A percentile compares a stretch with the other conserved stretches of the same genome.
phyloP scores from a whole-genome alignment of 2,329 filamentous ascomycete genomes.

The Zymoseptoria brevis region DNA sequence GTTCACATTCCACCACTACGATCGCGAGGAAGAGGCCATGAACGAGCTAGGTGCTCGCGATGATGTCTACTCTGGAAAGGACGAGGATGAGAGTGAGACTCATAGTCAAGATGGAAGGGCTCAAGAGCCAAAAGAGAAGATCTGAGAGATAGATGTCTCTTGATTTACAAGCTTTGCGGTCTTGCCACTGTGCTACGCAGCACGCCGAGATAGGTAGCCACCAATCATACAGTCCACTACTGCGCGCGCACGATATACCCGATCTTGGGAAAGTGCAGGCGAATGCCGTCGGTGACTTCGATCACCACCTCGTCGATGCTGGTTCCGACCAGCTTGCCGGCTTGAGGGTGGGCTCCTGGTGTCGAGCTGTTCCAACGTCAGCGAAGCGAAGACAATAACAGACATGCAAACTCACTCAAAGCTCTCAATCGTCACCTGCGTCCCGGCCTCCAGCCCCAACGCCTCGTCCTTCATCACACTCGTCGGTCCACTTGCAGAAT shows the following conservation, averaged over 20 bases:
- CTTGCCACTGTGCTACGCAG: too few relatives aligned
- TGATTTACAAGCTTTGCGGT: too few relatives aligned
- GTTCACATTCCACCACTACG: slow-evolving; percentile 33
- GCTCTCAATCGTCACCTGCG: slow-evolving; percentile 21
- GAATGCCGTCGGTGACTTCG: slow-evolving; percentile 24
- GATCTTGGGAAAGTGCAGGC: slow-evolving; percentile 34
- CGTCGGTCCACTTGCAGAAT: slow-evolving; percentile 10
- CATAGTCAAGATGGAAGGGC: slow-evolving; percentile 5
- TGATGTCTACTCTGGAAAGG: slow-evolving; percentile 10
- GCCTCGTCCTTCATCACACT: slow-evolving; percentile 16
- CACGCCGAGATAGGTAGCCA: too few relatives aligned
- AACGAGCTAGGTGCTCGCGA: slow-evolving; percentile 38
- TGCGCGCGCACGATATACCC: slow-evolving; percentile 28
- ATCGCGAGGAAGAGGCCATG: slow-evolving; percentile 43
- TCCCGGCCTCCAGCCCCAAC: slow-evolving; percentile 15
- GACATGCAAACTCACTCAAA: slow-evolving; percentile 19
- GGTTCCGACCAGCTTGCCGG: slow-evolving; percentile 23
- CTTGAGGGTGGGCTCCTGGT: slow-evolving; percentile 23
- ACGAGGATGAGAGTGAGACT: slow-evolving; percentile 7
- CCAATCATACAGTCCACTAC: background rate
- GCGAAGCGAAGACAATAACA: background rate
- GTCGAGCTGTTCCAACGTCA: slow-evolving; percentile 13
- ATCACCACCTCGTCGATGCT: slow-evolving; percentile 21
- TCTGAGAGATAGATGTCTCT: background rate
- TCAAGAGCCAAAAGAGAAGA: slow-evolving; percentile 7